Evolutionary conservation across 805 yeast species (phyloP), one percentile per base, ranked within the genome.

Genomic region (Nakazawaea ambrosiae): DNA sequence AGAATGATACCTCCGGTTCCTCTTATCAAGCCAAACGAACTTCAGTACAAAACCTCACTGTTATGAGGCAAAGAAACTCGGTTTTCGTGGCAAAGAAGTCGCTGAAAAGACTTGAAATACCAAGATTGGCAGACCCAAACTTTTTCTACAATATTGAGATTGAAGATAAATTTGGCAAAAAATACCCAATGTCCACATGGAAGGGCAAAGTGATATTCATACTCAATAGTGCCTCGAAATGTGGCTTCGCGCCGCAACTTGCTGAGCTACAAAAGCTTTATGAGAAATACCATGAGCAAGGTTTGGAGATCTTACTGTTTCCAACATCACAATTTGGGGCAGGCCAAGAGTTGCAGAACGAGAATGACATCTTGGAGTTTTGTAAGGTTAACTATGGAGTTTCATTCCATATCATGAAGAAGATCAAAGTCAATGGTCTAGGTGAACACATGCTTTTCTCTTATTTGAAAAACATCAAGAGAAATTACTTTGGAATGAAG

Each of bases 361-460:
- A 68, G 30, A 66, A 72, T 35, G 82, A 78, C 45, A 81, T 81
- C 39, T 73, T 73, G 15, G 55, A 65, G 30, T 78, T 77, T 61
- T 83, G 92, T 58, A 58, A 70, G 28, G 51, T 74, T 50, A 83
- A 81, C 65, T 86, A 78, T 55, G 92, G 92, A 29, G 92, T 85
- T 24, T 64, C 79, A 12, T 86, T 86, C 75, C 92, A 92, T 12
- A 72, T 86, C 16, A 59, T 86, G 68, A 66, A 70, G 52, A 86
- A 83, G 66, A 55, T 84, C 41, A 82, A 83, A 17, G 95, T 87
- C 49, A 86, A 86, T 55, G 96, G 96, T 32, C 56, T 62, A 44
- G 59, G 72, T 29, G 74, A 82, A 15, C 86, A 81, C 52, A 81
- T 86, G 18, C 88, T 86, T 27, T 86, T 78, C 64, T 60, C 70